phyloP scores from a whole-genome alignment of 805 yeast genomes.

The Suhomyces kilbournensis region DNA sequence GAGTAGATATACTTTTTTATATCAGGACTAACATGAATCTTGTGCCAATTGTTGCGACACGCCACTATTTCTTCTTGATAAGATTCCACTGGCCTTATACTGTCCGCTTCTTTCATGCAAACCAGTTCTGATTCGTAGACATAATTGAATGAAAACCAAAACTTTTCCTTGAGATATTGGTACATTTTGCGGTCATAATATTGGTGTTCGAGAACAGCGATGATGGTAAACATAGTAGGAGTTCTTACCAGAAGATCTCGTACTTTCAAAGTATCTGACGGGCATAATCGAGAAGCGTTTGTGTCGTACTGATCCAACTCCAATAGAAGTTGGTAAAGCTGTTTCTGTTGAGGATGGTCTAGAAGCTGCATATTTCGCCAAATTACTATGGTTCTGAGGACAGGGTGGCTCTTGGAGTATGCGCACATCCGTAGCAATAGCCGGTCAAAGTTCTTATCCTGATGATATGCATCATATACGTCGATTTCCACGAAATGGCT shows the following conservation, averaged over 20 bases:
- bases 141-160: slow-evolving; percentile 13
- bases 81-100: background rate
- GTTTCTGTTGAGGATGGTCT: slow-evolving; percentile 4
- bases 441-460: background rate
- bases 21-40: slow-evolving; percentile 33
- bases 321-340: slow-evolving; percentile 7
- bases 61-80: background rate
- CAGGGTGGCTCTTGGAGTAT: background rate
- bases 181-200: slow-evolving; percentile 4
- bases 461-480: background rate
- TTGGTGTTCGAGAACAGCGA: slow-evolving; percentile 8
- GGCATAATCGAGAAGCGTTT: slow-evolving; percentile 3
- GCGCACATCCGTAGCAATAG: slow-evolving; percentile 1
- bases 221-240: slow-evolving; percentile 8
- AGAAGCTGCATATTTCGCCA: slow-evolving; percentile 5
- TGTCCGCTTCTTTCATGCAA: background rate
- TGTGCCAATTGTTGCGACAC: background rate
- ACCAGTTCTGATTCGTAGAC: slow-evolving; percentile 7
- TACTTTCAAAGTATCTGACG: background rate
- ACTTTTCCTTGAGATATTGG: slow-evolving; percentile 12
- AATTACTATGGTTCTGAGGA: slow-evolving; percentile 4
- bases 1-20: slow-evolving; percentile 37
- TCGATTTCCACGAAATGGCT: slow-evolving; percentile 3
- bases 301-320: slow-evolving; percentile 9
- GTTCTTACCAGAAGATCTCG: slow-evolving; percentile 3